Base-by-base conservation (phyloP, 176 grass and related monocot genomes). In the sorghum (Sorghum bicolor) region DNA sequence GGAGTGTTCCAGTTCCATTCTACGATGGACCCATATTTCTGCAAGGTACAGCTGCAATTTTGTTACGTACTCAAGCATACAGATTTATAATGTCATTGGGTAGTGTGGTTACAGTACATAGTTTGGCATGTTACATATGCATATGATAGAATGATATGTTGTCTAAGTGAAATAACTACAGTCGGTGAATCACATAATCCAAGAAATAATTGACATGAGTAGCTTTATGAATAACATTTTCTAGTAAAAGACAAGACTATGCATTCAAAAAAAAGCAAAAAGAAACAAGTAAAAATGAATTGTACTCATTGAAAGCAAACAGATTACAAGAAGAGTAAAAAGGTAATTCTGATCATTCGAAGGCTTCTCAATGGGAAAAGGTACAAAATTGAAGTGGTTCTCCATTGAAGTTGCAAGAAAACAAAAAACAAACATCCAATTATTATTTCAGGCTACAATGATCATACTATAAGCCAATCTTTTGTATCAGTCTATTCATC, bases 1-100 rank as follows among this genome's bases (percentile, higher is more conserved):
- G 86, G 50, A 92, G 83, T 81, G 88, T 87, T 32, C 94, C 90
- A 7, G 86, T 92, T 86, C 90, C 88, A 25, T 87, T 86, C 73
- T 94, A 91, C 0, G 86, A 97, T 62, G 88, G 82, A 43, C 60
- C 53, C 15, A 71, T 73, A 45, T 97, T 92, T 83, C 77, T 86
- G 50, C 86, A 88, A 73, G 95, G 95, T 97, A 91, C 89, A 30
- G 22, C 32, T 74, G 52, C 37, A 55, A 26, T 2, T 22, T 52
- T 41, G 53, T 57, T 26, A 19, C 20, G 12, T 74, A 64, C 33
- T 50, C 24, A 25, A 74, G 25, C 32, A 10, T 60, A 12, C 57
- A 25, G n/a, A 60, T 25, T 20, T 26, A 31, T 44, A 66, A n/a
- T 26, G 22, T 73, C 20, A 32, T 26, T 68, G 39, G 55, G 70